Conservation (phyloP, 2,329 filamentous ascomycete genomes). For the Endoconidiophora polonica region DNA sequence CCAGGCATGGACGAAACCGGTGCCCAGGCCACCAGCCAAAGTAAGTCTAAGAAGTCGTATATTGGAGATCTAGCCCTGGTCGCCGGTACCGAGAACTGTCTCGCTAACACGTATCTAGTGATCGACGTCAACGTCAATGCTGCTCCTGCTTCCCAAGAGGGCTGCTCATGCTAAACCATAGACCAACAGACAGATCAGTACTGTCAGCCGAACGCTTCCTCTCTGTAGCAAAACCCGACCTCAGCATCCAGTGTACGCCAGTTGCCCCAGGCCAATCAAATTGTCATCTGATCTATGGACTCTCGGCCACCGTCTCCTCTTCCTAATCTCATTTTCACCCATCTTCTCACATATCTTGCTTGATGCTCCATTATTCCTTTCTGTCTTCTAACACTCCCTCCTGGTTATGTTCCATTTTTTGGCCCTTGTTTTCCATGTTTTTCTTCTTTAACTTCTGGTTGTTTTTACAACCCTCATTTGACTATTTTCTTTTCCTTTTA, state of each 20-base stretch:
- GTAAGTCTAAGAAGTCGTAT: conserved; percentile 33
- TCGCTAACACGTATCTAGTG: conserved; percentile 37
- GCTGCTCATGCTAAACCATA: conserved; percentile 44
- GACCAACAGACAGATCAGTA: not conserved
- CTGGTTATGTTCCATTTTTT: not conserved
- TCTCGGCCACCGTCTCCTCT: too few species aligned
- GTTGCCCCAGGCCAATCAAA: not conserved
- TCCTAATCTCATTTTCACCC: not conserved
- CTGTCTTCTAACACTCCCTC: not conserved
- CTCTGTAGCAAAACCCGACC: not conserved
- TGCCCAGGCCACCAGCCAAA: conserved; percentile 56
- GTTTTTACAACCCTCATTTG: conserved; percentile 1
- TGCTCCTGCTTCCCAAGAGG: conserved; percentile 52
- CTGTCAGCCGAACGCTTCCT: too few species aligned
- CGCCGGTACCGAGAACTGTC: not conserved
- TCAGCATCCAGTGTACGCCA: not conserved
- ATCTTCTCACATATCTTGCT: not conserved
- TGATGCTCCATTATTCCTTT: not conserved
- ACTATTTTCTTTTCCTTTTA: not conserved
- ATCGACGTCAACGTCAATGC: conserved; percentile 83
- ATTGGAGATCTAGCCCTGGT: not conserved
- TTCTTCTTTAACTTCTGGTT: not conserved
- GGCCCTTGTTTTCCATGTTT: not conserved
- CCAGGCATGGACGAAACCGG: conserved; percentile 90
- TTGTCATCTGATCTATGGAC: too few species aligned